phyloP scores from a whole-genome alignment of 2,329 filamentous ascomycete species.

The Dothideomycetes sp. region DNA sequence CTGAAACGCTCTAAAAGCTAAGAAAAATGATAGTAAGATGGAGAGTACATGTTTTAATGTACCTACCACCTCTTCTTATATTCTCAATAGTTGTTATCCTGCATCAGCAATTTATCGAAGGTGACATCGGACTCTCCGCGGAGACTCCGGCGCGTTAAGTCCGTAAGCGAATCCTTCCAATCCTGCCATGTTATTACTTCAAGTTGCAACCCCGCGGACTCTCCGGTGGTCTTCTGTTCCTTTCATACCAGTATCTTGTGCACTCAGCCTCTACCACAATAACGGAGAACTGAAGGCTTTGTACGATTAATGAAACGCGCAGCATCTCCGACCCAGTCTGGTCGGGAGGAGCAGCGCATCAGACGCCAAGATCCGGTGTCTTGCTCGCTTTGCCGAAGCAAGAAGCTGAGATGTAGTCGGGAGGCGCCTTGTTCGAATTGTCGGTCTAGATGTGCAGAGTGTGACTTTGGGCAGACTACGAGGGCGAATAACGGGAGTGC shows the following conservation, averaged over 20 bases:
- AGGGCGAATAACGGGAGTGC: too few relatives aligned
- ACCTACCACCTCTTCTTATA: too few relatives aligned
- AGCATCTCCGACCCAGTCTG: background rate
- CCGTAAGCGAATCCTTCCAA: background rate
- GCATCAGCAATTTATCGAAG: too few relatives aligned
- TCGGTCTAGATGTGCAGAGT: conserved; percentile 11
- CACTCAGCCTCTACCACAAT: too few relatives aligned
- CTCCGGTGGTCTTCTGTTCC: background rate
- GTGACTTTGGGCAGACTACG: conserved; percentile 7
- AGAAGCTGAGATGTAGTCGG: conserved; percentile 14
- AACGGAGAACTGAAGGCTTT: background rate
- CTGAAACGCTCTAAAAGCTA: too few relatives aligned
- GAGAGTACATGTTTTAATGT: too few relatives aligned
- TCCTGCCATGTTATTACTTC: background rate
- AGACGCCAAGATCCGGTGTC: conserved; percentile 17
- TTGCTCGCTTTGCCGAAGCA: conserved; percentile 14
- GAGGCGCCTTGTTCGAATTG: conserved; percentile 17
- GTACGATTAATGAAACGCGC: background rate
- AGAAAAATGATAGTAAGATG: too few relatives aligned
- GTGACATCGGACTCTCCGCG: background rate
- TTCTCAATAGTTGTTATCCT: too few relatives aligned
- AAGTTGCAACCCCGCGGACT: background rate
- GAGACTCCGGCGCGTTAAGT: background rate
- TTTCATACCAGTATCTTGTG: background rate
- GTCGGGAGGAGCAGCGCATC: background rate